Percentiles rank a stretch among this genome's conserved stretches.
Conservation (phyloP, 108 stramenopile genomes). For the Skeletonema marinoi region DNA sequence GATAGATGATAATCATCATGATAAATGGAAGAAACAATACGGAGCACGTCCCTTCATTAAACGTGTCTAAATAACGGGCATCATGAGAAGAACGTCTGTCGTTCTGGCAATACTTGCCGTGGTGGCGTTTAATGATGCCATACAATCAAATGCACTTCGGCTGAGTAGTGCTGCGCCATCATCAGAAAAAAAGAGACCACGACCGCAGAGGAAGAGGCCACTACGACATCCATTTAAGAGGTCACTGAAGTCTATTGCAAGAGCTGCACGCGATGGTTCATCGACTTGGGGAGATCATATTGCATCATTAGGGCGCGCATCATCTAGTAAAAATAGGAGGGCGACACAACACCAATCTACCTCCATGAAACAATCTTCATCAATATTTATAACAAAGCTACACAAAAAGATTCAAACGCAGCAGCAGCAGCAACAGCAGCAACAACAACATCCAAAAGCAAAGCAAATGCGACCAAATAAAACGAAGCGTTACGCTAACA, state of each 20-base stretch:
- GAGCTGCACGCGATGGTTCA: slow-evolving; percentile 27
- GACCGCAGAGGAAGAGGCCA: background rate
- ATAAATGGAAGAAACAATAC: no score
- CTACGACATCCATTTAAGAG: background rate
- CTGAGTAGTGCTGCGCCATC: background rate
- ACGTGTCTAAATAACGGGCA: no score
- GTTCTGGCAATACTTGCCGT: background rate
- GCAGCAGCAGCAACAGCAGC: background rate
- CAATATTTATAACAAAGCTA: slow-evolving; percentile 8
- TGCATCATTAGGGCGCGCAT: slow-evolving; percentile 1
- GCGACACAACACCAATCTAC: background rate
- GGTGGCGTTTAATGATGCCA: background rate
- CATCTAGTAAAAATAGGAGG: background rate
- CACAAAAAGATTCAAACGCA: slow-evolving; percentile 13
- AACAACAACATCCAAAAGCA: background rate
- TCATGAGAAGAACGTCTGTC: no score
- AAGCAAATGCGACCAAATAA: background rate
- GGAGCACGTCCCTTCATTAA: no score
- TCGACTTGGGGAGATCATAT: slow-evolving; percentile 34
- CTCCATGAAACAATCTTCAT: background rate
- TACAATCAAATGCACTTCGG: background rate
- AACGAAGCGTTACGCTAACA: background rate
- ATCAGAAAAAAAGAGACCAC: background rate
- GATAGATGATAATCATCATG: no score
- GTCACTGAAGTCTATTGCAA: slow-evolving; percentile 9